Base-by-base conservation (phyloP, 2,329 filamentous ascomycete species). In the Nigrospora sphaerica region DNA sequence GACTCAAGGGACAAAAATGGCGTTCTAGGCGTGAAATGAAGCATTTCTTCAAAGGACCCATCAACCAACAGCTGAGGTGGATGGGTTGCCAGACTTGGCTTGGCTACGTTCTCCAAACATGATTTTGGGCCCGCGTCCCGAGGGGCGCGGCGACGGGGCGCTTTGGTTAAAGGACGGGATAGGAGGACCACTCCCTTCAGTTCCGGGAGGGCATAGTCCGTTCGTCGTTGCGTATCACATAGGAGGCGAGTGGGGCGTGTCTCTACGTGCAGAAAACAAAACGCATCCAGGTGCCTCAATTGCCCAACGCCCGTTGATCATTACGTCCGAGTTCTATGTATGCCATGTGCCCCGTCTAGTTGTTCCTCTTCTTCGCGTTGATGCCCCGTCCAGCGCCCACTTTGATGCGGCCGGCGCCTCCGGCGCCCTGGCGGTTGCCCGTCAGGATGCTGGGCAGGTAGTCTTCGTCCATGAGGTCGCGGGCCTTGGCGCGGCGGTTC, bases 401-500 rank as follows among this genome's bases (percentile, higher is more conserved):
- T 60, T 81, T 85, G 49, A 88, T 80, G 66, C 80, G 84, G 1
- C 85, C 86, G 2, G 80, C 78, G 39, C 77, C 78, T 9, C 62
- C 50, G 41, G 77, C 78, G 11, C 62, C 49, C 35, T 71, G 76
- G 54, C 92, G 75, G 58, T 91, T 82, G 0, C 93, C 93, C 1
- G 82, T 93, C 60, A 98, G 62, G 41, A 98, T 87, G 32, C 81
- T 75, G 0, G 93, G 93, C 52, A 97, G 67, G 63, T 91, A 95
- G 66, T 98, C 92, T 61, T 95, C 85, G 61, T 97, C 92, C 92
- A 97, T 95, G 47, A 95, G 69, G 66, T 95, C 89, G 60, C 81
- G 83, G 62, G 87, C 81, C 60, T 83, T 84, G 45, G 71, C 72
- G 57, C 85, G 80, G 57, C 77, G 79, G 61, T 86, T 79, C 55